These are phyloP conservation scores for Yarrowia alimentaria DNA, from an alignment of 805 yeast species.

Conservation along the genomic window DNA sequence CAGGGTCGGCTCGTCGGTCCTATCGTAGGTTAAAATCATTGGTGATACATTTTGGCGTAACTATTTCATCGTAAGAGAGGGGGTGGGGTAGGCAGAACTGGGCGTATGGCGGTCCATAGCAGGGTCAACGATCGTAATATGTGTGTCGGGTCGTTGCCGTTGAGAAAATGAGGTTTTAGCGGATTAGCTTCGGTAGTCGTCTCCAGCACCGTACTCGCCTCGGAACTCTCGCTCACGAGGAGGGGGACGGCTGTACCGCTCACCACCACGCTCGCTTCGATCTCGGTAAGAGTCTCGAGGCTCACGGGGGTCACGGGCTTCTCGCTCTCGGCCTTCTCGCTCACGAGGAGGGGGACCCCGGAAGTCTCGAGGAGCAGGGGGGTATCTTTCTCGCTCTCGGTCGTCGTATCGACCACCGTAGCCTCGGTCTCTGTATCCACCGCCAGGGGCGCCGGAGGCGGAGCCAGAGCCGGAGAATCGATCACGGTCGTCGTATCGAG, in stretches of 20 bases:
- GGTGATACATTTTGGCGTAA: conserved; percentile 28
- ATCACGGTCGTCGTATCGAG: conserved; percentile 33
- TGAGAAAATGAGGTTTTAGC: too few relatives aligned
- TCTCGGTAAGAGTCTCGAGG: conserved; percentile 29
- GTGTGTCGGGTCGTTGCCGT: too few relatives aligned
- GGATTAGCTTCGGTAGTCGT: conserved; percentile 30
- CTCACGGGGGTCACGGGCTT: conserved; percentile 26
- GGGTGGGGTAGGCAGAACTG: background rate
- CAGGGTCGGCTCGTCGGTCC: conserved; percentile 27
- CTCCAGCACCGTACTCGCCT: conserved; percentile 30
- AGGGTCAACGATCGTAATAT: background rate
- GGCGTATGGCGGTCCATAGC: background rate
- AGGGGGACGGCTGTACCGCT: conserved; percentile 25
- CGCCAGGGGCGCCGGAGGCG: conserved; percentile 27
- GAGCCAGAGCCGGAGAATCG: conserved; percentile 9
- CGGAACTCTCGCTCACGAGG: conserved; percentile 26
- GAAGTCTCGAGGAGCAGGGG: conserved; percentile 29
- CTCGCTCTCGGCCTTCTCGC: too few relatives aligned
- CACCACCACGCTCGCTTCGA: conserved; percentile 15
- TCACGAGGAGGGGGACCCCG: conserved; percentile 27
- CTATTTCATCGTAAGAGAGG: conserved; percentile 19
- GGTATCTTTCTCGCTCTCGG: conserved; percentile 31
- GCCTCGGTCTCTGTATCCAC: conserved; percentile 28
- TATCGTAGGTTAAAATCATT: conserved; percentile 19
- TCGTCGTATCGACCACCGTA: conserved; percentile 30